These are phyloP conservation scores for Pichia sp. DNA, from an alignment of 1,139 yeast genomes.

Conservation along the genomic window DNA sequence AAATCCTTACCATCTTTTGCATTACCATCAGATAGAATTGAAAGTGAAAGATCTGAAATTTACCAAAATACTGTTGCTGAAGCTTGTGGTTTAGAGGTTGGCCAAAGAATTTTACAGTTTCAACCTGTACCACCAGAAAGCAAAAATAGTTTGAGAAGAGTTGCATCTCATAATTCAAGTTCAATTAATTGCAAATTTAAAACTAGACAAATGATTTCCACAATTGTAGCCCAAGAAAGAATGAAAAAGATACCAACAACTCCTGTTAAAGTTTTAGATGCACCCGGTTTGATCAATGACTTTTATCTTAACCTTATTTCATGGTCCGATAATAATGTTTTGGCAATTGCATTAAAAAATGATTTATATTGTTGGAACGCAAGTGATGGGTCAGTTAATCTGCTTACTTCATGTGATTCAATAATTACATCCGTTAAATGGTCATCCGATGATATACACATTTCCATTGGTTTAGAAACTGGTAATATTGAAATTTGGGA, in stretches of 20 bases:
- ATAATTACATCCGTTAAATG: constrained; percentile 73
- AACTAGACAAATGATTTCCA: constrained; percentile 24
- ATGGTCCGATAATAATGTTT: constrained; percentile 79
- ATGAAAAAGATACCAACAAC: constrained; percentile 73
- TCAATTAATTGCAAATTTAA: constrained; percentile 16
- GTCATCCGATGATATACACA: constrained; percentile 88
- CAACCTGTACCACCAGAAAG: constrained; percentile 84
- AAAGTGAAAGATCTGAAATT: constrained; percentile 62
- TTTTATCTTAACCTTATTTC: constrained; percentile 81
- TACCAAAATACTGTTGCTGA: constrained; percentile 86
- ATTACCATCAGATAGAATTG: constrained; percentile 49
- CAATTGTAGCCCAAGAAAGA: constrained; percentile 33
- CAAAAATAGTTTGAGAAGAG: constrained; percentile 11
- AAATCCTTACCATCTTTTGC: constrained; percentile 23
- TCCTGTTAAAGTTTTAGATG: constrained; percentile 91
- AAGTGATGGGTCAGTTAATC: constrained; percentile 67
- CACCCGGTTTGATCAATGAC: constrained; percentile 92
- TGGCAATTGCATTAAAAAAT: constrained; percentile 86
- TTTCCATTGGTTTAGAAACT: constrained; percentile 78
- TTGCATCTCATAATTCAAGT: constrained; percentile 18
- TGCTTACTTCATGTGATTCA: constrained; percentile 52
- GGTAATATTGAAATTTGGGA: constrained; percentile 95
- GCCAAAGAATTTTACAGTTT: constrained; percentile 78
- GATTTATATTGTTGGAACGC: constrained; percentile 94
- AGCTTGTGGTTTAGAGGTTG: constrained; percentile 86